A percentile compares a stretch with the other conserved stretches of the same genome.
phyloP scores from a whole-genome alignment of 2,329 filamentous ascomycete species.

The Ilyonectria mors-panacis region DNA sequence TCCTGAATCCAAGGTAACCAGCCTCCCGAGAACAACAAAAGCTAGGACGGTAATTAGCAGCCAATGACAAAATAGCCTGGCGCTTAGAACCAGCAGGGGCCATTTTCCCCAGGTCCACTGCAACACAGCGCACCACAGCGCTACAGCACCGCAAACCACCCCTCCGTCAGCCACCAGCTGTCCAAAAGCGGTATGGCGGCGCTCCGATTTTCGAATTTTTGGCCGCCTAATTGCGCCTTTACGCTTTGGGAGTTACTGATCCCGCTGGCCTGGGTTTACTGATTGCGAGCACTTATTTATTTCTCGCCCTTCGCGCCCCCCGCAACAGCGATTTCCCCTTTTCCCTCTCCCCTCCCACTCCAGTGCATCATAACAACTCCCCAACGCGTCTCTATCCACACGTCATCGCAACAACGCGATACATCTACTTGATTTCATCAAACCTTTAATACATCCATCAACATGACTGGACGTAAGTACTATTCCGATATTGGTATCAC shows the following conservation, averaged over 20 bases:
- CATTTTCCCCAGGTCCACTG: constrained; percentile 7
- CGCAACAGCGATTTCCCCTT: constrained; percentile 42
- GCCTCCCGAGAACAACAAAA: neutral
- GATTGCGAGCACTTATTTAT: constrained; percentile 59
- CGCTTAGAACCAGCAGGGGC: neutral
- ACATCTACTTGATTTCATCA: constrained; percentile 48
- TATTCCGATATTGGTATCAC: constrained; percentile 31
- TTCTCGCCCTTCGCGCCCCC: constrained; percentile 46
- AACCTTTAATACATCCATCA: constrained; percentile 59
- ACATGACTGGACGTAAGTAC: constrained; percentile 83
- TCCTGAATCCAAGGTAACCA: neutral
- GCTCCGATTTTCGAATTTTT: constrained; percentile 25
- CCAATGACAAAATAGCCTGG: constrained; percentile 26
- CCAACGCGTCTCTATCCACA: constrained; percentile 45
- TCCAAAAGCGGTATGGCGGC: constrained; percentile 25
- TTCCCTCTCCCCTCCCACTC: constrained; percentile 37
- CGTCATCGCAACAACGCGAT: constrained; percentile 48
- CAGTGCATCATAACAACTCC: constrained; percentile 24
- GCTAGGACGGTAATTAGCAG: constrained; percentile 5
- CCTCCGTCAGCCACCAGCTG: neutral
- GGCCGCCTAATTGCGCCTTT: constrained; percentile 20
- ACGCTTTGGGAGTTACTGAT: constrained; percentile 45
- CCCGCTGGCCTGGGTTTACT: constrained; percentile 44
- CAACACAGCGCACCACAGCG: neutral
- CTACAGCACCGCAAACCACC: neutral